A percentile compares a stretch with the other conserved stretches of the same genome.
phyloP scores from a whole-genome alignment of 1,139 yeast species.

The Suhomyces bokatorum region DNA sequence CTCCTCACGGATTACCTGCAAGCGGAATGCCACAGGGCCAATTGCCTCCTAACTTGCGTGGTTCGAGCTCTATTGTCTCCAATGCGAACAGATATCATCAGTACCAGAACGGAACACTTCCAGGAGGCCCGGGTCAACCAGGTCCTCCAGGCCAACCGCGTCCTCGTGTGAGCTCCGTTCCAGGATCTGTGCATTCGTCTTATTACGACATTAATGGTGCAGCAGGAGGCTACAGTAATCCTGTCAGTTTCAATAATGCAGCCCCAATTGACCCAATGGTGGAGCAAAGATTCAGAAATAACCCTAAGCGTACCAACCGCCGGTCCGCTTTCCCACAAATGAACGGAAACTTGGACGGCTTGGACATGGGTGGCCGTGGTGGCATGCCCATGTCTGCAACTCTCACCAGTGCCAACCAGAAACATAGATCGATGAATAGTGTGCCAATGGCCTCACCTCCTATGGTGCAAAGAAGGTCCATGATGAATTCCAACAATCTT shows the following conservation, averaged over 20 bases:
- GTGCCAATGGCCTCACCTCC: conserved; percentile 14
- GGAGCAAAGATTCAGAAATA: conserved; percentile 29
- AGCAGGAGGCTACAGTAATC: conserved; percentile 1
- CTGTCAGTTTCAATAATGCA: conserved; percentile 20
- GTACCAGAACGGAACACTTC: conserved; percentile 13
- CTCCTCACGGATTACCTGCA: conserved; percentile 42
- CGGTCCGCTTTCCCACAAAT: conserved; percentile 39
- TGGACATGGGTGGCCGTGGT: conserved; percentile 53
- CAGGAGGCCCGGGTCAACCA: conserved; percentile 1
- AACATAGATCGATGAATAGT: conserved; percentile 19
- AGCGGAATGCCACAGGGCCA: conserved; percentile 33
- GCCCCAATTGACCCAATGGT: conserved; percentile 32
- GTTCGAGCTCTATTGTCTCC: conserved; percentile 16
- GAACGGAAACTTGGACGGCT: conserved; percentile 35
- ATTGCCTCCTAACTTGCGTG: conserved; percentile 30
- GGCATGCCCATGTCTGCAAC: conserved; percentile 46
- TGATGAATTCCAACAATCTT: conserved; percentile 13
- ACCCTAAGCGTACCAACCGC: conserved; percentile 34
- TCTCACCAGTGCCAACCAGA: conserved; percentile 11
- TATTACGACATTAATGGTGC: conserved; percentile 12
- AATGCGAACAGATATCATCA: conserved; percentile 19
- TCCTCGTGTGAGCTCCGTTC: conserved; percentile 20
- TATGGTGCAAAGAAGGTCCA: conserved; percentile 20
- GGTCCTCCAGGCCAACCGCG: conserved; percentile 7
- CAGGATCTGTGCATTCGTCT: conserved; percentile 18